These are phyloP conservation scores for Carpinus fangiana DNA, from an alignment of 306 rosid species.

Conservation along the genomic window DNA sequence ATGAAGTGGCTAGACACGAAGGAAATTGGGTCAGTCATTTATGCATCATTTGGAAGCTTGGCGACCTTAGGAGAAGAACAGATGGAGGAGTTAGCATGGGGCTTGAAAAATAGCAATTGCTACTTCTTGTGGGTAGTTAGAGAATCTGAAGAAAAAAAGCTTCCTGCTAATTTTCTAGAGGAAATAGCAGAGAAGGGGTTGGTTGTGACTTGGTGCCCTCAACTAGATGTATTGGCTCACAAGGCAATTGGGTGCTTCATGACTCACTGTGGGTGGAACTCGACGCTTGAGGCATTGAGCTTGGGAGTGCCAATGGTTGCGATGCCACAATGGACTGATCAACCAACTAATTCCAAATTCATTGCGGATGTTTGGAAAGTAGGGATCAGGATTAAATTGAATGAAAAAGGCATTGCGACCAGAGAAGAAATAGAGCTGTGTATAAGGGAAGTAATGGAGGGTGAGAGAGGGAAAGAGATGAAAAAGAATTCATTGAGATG, in stretches of 20 bases:
- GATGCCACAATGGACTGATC: constrained; percentile 26
- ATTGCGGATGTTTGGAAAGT: constrained; percentile 23
- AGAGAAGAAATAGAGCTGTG: constrained; percentile 12
- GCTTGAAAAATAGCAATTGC: background rate
- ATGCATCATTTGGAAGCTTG: constrained; percentile 19
- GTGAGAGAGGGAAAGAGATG: constrained; percentile 18
- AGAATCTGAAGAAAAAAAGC: constrained; percentile 16
- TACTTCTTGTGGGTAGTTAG: constrained; percentile 26
- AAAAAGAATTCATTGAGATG: constrained; percentile 8
- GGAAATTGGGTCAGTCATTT: constrained; percentile 15
- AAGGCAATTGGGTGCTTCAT: constrained; percentile 8
- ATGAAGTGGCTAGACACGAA: constrained; percentile 18
- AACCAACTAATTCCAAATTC: constrained; percentile 19
- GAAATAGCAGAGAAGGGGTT: background rate
- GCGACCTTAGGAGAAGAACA: constrained; percentile 21
- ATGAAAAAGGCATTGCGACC: constrained; percentile 2
- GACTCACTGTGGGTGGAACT: constrained; percentile 29
- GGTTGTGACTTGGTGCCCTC: constrained; percentile 18
- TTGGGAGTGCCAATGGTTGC: constrained; percentile 23
- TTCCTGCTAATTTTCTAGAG: constrained; percentile 4
- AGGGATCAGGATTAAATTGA: constrained; percentile 3
- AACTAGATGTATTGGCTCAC: constrained; percentile 18
- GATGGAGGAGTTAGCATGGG: constrained; percentile 10
- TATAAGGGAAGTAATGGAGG: constrained; percentile 21
- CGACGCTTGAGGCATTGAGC: constrained; percentile 22